A percentile compares a stretch with the other conserved stretches of the same genome.
Conservation (phyloP, 306 rosid species). For the Cicer pinnatifidum region DNA sequence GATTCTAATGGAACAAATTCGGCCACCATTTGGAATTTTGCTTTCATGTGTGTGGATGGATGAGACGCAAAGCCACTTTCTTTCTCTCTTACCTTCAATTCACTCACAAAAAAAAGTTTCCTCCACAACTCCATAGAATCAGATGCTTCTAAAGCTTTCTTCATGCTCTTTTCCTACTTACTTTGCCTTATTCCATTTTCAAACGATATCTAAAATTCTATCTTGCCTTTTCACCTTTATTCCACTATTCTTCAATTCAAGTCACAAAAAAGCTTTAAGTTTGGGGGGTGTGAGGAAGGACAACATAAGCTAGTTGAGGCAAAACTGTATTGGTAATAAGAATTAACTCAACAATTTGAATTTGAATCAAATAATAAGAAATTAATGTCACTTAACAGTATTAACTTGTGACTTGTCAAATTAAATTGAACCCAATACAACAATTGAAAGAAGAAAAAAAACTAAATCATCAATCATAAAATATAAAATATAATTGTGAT, state of each 20-base stretch:
- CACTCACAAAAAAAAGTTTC: slow-evolving; percentile 29
- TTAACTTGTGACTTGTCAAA: background rate
- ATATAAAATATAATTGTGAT: no score
- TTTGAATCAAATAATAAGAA: background rate
- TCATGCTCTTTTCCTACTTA: slow-evolving; percentile 46
- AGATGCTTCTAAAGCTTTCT: slow-evolving; percentile 62
- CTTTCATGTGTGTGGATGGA: slow-evolving; percentile 46
- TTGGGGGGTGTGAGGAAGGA: background rate
- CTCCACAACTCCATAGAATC: slow-evolving; percentile 57
- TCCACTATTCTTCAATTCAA: background rate
- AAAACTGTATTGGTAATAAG: background rate
- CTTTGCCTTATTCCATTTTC: slow-evolving; percentile 40
- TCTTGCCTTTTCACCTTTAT: slow-evolving; percentile 15
- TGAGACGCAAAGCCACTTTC: slow-evolving; percentile 62
- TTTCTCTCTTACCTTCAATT: slow-evolving; percentile 44
- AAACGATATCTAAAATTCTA: slow-evolving; percentile 40
- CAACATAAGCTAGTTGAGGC: background rate
- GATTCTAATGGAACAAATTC: slow-evolving; percentile 65
- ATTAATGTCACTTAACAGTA: background rate
- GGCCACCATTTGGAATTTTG: slow-evolving; percentile 63
- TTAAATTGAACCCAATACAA: background rate
- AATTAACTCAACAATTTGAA: background rate
- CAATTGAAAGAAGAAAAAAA: background rate
- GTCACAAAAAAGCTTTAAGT: background rate
- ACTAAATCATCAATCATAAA: background rate